phyloP scores from a whole-genome alignment of 306 rosid species.

The Chamaecrista fasciculata region DNA sequence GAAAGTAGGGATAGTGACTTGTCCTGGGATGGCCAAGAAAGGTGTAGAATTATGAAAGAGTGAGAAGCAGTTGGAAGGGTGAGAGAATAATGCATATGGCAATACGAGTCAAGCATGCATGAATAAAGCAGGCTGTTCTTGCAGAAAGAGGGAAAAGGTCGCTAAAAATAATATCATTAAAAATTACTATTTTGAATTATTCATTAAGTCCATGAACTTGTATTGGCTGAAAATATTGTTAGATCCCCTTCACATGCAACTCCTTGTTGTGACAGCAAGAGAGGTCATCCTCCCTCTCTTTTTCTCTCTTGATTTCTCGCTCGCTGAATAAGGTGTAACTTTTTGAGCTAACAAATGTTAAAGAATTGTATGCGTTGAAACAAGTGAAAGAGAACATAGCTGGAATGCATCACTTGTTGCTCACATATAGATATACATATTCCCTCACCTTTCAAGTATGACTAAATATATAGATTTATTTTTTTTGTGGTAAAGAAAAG shows the following conservation, averaged over 20 bases:
- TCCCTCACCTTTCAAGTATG: conserved; percentile 10
- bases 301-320: conserved; percentile 6
- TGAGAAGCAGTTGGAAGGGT: conserved; percentile 46
- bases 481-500: no score
- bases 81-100: conserved; percentile 37
- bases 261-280: background rate
- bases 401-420: no score
- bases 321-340: conserved; percentile 12
- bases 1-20: conserved; percentile 46
- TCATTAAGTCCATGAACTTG: conserved; percentile 24
- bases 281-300: conserved; percentile 31
- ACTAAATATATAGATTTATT: conserved; percentile 5
- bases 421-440: background rate
- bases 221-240: conserved; percentile 18
- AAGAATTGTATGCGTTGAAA: conserved; percentile 34
- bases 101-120: conserved; percentile 56
- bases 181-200: conserved; percentile 41
- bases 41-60: conserved; percentile 47
- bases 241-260: background rate
- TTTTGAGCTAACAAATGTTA: conserved; percentile 29
- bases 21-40: conserved; percentile 46
- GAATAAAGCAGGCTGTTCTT: conserved; percentile 44
- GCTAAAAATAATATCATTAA: conserved; percentile 28
- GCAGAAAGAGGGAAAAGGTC: conserved; percentile 27
- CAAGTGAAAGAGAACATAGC: conserved; percentile 35